phyloP scores from a whole-genome alignment of 176 grass and related monocot genomes.

The Poa pratensis region DNA sequence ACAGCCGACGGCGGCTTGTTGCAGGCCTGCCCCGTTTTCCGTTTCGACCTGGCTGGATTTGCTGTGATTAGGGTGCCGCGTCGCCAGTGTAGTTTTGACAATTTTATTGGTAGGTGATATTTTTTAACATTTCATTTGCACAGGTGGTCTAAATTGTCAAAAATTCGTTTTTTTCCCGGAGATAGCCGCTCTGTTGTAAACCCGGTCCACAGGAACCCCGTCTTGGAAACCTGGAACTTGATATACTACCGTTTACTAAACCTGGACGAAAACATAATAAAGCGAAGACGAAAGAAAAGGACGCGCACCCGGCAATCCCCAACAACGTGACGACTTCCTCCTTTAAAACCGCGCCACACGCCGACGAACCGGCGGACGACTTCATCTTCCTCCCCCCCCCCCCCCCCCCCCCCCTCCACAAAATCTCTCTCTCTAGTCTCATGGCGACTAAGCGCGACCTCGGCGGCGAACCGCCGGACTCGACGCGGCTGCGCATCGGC shows the following conservation, averaged over 20 bases:
- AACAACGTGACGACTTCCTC: conserved; percentile 7
- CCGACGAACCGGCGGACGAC: neutral
- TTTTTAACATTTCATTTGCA: too few species aligned
- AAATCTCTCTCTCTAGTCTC: neutral
- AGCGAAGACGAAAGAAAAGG: conserved; percentile 25
- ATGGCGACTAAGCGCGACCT: conserved; percentile 40
- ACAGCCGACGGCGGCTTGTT: too few species aligned
- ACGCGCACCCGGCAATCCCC: conserved; percentile 11
- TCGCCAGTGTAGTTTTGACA: too few species aligned
- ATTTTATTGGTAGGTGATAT: too few species aligned
- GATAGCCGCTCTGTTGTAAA: neutral
- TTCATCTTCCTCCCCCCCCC: neutral
- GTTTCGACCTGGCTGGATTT: too few species aligned
- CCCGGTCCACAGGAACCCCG: neutral
- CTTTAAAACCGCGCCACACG: conserved; percentile 48
- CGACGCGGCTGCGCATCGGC: conserved; percentile 48
- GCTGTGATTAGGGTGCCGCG: too few species aligned
- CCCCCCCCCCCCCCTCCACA: neutral
- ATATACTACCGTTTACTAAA: conserved; percentile 35
- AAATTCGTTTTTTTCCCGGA: too few species aligned
- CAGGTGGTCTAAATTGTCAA: too few species aligned
- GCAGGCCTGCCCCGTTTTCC: too few species aligned
- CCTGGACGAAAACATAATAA: neutral
- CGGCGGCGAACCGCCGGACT: conserved; percentile 63
- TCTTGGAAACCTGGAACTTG: neutral